A percentile compares a stretch with the other conserved stretches of the same genome.
These are phyloP conservation scores for Aspergillus caelatus DNA, from an alignment of 2,329 filamentous ascomycete genomes.

Conservation along the genomic window DNA sequence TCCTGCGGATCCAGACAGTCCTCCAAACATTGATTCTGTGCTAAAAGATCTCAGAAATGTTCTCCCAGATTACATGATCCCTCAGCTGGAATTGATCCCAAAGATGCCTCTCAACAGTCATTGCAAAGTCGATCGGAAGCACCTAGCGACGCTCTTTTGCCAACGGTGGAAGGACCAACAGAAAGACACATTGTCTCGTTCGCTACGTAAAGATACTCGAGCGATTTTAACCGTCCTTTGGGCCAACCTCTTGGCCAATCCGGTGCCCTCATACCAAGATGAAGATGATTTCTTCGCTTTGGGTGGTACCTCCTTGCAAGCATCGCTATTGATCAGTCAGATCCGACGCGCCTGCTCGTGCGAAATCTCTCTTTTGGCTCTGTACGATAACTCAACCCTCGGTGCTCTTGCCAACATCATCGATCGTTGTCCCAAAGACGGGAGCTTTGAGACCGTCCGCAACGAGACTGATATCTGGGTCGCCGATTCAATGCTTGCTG, in stretches of 20 bases:
- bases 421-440: too few relatives aligned
- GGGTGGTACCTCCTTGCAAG: neutral
- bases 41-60: neutral
- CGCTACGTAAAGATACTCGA: neutral
- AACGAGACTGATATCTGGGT: neutral
- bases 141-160: constrained; percentile 37
- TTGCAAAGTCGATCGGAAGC: neutral
- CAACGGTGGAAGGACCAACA: constrained; percentile 34
- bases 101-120: constrained; percentile 32
- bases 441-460: too few relatives aligned
- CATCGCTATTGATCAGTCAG: neutral
- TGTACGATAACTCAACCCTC: too few relatives aligned
- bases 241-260: too few relatives aligned
- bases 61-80: constrained; percentile 57
- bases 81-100: constrained; percentile 67
- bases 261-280: neutral
- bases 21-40: constrained; percentile 39
- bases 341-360: neutral
- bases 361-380: neutral
- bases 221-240: neutral
- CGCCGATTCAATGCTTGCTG: neutral
- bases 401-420: too few relatives aligned
- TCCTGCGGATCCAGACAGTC: neutral
- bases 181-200: neutral
- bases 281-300: neutral